phyloP scores from a whole-genome alignment of 2,329 filamentous ascomycete genomes.

The Hypoxylon sp. region DNA sequence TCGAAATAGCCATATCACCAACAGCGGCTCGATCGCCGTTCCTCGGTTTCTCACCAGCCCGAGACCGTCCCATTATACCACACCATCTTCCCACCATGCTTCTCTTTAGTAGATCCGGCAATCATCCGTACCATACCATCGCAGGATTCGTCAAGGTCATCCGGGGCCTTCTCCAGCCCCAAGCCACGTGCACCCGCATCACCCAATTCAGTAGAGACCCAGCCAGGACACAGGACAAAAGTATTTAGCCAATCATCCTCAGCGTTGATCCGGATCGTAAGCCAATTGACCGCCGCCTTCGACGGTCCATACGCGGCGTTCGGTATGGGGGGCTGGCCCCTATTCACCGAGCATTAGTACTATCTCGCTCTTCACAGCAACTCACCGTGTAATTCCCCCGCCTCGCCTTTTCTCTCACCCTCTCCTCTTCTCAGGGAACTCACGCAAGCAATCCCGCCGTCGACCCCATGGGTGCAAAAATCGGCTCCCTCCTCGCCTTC shows the following conservation, averaged over 20 bases:
- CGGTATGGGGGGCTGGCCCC: constrained; percentile 49
- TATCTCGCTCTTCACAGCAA: not conserved
- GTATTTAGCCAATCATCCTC: constrained; percentile 55
- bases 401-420: not conserved
- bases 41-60: not conserved
- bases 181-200: constrained; percentile 25
- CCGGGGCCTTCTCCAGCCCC: constrained; percentile 18
- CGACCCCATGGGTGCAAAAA: constrained; percentile 59
- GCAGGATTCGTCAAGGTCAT: constrained; percentile 24
- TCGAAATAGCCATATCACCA: not conserved
- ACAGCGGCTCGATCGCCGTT: not conserved
- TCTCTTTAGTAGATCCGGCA: constrained; percentile 25
- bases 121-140: constrained; percentile 35
- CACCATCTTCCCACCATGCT: constrained; percentile 39
- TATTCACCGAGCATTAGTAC: constrained; percentile 3
- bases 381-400: not conserved
- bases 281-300: constrained; percentile 58
- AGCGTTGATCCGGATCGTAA: constrained; percentile 52
- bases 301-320: constrained; percentile 61
- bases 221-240: constrained; percentile 34
- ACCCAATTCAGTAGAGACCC: constrained; percentile 38
- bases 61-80: constrained; percentile 28
- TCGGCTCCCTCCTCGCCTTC: constrained; percentile 50
- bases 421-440: not conserved
- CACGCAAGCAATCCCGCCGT: constrained; percentile 45